Conservation (phyloP, 2,329 filamentous ascomycete genomes). For the Trichophyton equinum region DNA sequence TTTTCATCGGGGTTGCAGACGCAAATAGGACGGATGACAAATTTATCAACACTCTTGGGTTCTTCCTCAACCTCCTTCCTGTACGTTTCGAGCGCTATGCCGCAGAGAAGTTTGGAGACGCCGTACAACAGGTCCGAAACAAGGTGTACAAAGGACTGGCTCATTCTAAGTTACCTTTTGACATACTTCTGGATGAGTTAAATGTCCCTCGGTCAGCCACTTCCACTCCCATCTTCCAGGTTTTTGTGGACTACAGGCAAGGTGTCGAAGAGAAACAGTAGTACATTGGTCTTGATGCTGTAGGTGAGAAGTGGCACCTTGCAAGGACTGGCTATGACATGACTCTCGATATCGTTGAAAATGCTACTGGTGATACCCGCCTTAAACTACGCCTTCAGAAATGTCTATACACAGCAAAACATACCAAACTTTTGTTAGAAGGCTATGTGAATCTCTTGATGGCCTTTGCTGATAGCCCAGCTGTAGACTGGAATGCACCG, state of each 20-base stretch:
- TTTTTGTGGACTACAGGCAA: slow-evolving; percentile 37
- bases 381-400: slow-evolving; percentile 18
- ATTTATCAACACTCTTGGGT: slow-evolving; percentile 30
- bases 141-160: slow-evolving; percentile 27
- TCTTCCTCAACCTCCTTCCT: slow-evolving; percentile 40
- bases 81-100: slow-evolving; percentile 26
- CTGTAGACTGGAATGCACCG: neutral
- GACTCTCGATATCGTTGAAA: slow-evolving; percentile 29
- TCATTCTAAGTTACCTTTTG: slow-evolving; percentile 38
- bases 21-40: slow-evolving; percentile 28
- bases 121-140: slow-evolving; percentile 18
- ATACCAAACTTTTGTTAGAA: slow-evolving; percentile 17
- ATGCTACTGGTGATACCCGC: slow-evolving; percentile 12
- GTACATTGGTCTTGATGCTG: neutral
- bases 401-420: slow-evolving; percentile 20
- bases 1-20: slow-evolving; percentile 40
- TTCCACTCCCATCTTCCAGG: slow-evolving; percentile 40
- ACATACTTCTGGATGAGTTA: slow-evolving; percentile 37
- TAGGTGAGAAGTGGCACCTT: slow-evolving; percentile 1
- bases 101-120: slow-evolving; percentile 21
- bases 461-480: neutral
- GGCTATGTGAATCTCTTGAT: slow-evolving; percentile 15
- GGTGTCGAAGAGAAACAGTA: slow-evolving; percentile 7
- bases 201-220: slow-evolving; percentile 28
- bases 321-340: slow-evolving; percentile 24